phyloP scores from a whole-genome alignment of 306 rosid genomes.

The Prunus salicina region DNA sequence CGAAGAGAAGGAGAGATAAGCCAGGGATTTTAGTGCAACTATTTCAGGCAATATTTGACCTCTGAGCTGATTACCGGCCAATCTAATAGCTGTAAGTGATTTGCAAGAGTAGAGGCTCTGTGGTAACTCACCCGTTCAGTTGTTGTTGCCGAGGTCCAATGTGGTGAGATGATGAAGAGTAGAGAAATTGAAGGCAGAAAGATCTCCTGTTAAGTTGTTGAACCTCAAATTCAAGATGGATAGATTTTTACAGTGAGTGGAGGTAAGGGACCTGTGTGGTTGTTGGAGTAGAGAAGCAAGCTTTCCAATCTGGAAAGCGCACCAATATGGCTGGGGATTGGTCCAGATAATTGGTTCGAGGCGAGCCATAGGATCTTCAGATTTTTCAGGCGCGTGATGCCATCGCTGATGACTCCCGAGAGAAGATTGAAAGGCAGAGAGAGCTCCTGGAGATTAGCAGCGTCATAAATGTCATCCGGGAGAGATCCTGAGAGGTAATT shows the following conservation, averaged over 20 bases:
- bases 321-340: neutral
- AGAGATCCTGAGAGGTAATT: neutral
- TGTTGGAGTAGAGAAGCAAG: neutral
- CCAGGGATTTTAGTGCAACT: neutral
- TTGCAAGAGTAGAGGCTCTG: neutral
- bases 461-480: neutral
- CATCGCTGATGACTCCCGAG: neutral
- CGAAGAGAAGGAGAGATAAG: neutral
- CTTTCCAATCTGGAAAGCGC: neutral
- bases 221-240: neutral
- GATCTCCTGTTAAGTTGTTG: neutral
- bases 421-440: neutral
- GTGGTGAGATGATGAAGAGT: neutral
- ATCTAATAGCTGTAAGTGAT: neutral
- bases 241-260: neutral
- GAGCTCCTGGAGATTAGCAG: neutral
- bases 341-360: neutral
- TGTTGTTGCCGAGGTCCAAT: neutral
- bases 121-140: neutral
- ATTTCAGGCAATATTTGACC: neutral
- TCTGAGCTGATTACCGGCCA: neutral
- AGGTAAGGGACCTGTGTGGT: neutral
- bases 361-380: neutral
- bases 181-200: neutral
- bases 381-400: neutral